phyloP scores from a whole-genome alignment of 768 basidiomycete genomes.

The Gyrodon lividus region DNA sequence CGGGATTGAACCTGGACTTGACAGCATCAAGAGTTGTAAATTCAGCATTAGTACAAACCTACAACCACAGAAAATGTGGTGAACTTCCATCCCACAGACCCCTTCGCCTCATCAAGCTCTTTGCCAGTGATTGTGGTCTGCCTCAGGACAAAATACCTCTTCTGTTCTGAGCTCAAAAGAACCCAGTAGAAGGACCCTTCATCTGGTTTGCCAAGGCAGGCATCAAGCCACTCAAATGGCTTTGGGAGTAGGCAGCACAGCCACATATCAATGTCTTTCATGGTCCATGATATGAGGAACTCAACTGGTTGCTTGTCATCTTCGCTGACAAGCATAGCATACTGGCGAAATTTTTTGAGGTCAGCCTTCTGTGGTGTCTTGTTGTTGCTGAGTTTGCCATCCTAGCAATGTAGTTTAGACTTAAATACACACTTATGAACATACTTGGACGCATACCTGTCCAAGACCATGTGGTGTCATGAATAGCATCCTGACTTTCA shows the following conservation, averaged over 20 bases:
- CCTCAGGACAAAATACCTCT: neutral
- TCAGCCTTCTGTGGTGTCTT: neutral
- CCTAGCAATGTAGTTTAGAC: neutral
- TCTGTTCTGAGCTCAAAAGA: neutral
- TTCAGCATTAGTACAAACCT: neutral
- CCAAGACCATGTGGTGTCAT: constrained; percentile 5
- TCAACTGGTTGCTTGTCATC: constrained; percentile 1
- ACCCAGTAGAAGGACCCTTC: constrained; percentile 2
- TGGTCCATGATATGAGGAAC: constrained; percentile 1
- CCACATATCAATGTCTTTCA: constrained; percentile 5
- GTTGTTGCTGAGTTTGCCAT: neutral
- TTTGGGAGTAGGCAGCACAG: neutral
- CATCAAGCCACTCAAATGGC: constrained; percentile 9
- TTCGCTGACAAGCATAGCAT: neutral
- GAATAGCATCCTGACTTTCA: constrained; percentile 2
- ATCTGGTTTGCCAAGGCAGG: neutral
- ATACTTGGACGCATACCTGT: neutral
- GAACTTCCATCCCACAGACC: neutral
- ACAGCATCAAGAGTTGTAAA: neutral
- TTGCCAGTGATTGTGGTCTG: constrained; percentile 1
- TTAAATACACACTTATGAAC: neutral
- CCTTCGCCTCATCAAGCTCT: constrained; percentile 1
- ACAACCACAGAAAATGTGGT: neutral
- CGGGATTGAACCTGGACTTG: too few species aligned
- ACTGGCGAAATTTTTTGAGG: neutral